Base-by-base conservation (phyloP, 2,329 filamentous ascomycete genomes). In the Penicillium sp. region DNA sequence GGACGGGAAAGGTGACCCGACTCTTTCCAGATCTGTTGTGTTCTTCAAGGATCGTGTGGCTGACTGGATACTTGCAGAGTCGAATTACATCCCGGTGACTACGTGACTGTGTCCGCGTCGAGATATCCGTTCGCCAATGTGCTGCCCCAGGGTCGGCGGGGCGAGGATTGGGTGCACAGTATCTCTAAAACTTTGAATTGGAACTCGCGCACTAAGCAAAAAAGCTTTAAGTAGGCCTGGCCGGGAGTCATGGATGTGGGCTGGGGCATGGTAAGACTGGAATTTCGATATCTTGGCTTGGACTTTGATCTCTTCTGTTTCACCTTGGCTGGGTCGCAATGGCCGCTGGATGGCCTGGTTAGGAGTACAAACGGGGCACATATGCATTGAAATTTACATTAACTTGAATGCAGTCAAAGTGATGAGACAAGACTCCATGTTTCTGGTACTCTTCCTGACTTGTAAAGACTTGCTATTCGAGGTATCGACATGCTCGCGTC, bases 1-100 rank as follows among this genome's bases (percentile, higher is more conserved):
- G 95, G 95, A 1, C 85, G 92, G 61, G 92, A 97, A 80, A 87
- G 92, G 78, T 83, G 68, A 67, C 75, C 49, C 4, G 19, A 47
- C 13, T 11, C 47, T 60, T 18, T 11, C 18, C 31, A 46, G 18
- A n/a, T 2, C 2, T 6, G 27, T 19, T 35, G 31, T 2, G 1
- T 22, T 44, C 11, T 35, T 44, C n/a, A 9, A 27, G 41, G 7
- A 44, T 19, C 6, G n/a, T 49, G 18, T 33, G 54, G 76, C 55
- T 66, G 44, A 56, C 39, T 7, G n/a, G 39, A 14, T 7, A 1
- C 35, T 18, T 40, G 13, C 61, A 81, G 80, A 62, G 69, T 81
- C 50, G 80, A 82, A 64, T 64, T 82, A 59, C 69, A 74, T 50
- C 79, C 80, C 0, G 81, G 81, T 10, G 81, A 83, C 67, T 83